Percentiles rank a stretch among this genome's conserved stretches.
phyloP scores from a whole-genome alignment of 2,329 filamentous ascomycete species.

The Fusarium sp. region DNA sequence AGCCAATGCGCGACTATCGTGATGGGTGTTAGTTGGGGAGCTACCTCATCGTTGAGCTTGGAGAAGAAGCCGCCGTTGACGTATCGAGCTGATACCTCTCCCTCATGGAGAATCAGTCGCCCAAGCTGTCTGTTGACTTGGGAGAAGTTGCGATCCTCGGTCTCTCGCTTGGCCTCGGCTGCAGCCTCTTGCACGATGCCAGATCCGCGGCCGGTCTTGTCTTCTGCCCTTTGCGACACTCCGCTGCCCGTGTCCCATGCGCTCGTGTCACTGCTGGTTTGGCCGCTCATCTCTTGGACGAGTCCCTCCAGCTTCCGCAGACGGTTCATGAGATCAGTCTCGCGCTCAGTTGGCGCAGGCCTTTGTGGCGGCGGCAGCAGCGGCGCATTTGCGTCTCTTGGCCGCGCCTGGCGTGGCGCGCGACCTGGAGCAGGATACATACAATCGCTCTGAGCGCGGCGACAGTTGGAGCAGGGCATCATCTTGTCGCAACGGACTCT shows the following conservation, averaged over 20 bases:
- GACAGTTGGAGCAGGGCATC: slow-evolving; percentile 70
- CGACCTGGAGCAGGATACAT: slow-evolving; percentile 81
- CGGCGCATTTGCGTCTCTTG: slow-evolving; percentile 72
- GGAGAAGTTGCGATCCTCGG: slow-evolving; percentile 62
- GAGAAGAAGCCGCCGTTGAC: slow-evolving; percentile 84
- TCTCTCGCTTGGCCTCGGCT: slow-evolving; percentile 39
- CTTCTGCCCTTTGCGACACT: slow-evolving; percentile 6
- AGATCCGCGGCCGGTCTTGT: not conserved
- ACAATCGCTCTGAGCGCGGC: slow-evolving; percentile 77
- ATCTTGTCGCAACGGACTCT: slow-evolving; percentile 85
- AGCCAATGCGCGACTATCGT: not conserved
- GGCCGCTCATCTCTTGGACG: slow-evolving; percentile 76
- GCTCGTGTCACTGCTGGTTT: slow-evolving; percentile 45
- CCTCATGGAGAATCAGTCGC: slow-evolving; percentile 78
- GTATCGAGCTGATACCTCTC: slow-evolving; percentile 78
- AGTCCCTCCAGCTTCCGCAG: slow-evolving; percentile 81
- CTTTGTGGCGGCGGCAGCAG: slow-evolving; percentile 60
- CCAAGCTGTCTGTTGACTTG: slow-evolving; percentile 56
- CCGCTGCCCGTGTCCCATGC: slow-evolving; percentile 1
- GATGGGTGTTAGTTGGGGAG: not conserved
- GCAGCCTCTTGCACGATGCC: slow-evolving; percentile 33
- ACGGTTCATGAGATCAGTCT: slow-evolving; percentile 79
- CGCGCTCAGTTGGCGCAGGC: slow-evolving; percentile 69
- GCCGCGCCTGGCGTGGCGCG: slow-evolving; percentile 75
- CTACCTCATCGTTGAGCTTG: slow-evolving; percentile 80